Conservation (phyloP, 305 asterid genomes). For the Solanum hybrid region DNA sequence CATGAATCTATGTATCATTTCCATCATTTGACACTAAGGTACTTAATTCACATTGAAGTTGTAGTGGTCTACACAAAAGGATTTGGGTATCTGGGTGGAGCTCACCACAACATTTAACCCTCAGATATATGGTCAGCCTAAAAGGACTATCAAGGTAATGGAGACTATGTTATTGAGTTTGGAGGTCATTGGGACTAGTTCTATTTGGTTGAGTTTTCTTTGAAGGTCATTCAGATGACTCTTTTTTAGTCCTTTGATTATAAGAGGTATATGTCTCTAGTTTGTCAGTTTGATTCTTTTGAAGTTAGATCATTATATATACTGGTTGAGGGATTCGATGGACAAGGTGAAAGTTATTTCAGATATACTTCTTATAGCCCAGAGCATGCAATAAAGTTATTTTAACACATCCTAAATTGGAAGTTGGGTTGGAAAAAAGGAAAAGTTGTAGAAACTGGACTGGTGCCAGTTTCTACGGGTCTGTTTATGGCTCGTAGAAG, state of each 20-base stretch:
- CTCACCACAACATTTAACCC: neutral
- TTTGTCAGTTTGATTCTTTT: neutral
- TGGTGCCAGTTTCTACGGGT: neutral
- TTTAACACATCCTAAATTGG: neutral
- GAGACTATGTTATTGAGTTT: neutral
- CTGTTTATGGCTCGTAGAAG: neutral
- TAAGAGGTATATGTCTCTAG: neutral
- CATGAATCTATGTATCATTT: neutral
- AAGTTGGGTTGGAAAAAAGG: neutral
- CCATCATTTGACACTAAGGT: neutral
- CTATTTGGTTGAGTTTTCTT: neutral
- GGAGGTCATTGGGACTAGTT: neutral
- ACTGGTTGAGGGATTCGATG: neutral
- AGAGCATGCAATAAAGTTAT: neutral
- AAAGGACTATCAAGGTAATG: neutral
- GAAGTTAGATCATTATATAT: neutral
- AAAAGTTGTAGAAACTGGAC: neutral
- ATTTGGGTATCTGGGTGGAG: neutral
- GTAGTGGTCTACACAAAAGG: neutral
- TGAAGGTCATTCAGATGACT: neutral
- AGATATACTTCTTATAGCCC: neutral
- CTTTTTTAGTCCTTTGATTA: neutral
- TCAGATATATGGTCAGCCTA: neutral
- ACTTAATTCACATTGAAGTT: neutral
- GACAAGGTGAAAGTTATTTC: neutral